A percentile compares a stretch with the other conserved stretches of the same genome.
phyloP scores from a whole-genome alignment of 2,329 filamentous ascomycete genomes.

The Fusarium neocosmosporiellum region DNA sequence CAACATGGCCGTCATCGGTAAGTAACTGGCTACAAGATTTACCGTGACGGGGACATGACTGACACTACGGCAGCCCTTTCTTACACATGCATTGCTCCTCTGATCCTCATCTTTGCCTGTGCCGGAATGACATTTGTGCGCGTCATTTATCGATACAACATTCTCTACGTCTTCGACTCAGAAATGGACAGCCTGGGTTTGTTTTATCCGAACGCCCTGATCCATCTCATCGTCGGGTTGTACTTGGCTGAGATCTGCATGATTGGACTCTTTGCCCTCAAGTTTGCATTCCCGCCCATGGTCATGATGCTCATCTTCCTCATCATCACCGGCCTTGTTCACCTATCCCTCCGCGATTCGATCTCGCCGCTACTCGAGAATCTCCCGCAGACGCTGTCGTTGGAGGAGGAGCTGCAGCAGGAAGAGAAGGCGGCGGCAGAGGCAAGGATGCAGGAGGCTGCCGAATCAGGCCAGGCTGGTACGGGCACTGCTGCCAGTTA shows the following conservation, averaged over 20 bases:
- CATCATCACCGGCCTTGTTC: slow-evolving; percentile 80
- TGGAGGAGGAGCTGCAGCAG: slow-evolving; percentile 61
- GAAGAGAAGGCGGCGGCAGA: slow-evolving; percentile 61
- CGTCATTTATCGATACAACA: slow-evolving; percentile 88
- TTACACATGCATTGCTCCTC: slow-evolving; percentile 87
- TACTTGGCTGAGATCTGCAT: slow-evolving; percentile 87
- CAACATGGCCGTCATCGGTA: slow-evolving; percentile 82
- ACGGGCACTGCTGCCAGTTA: slow-evolving; percentile 48
- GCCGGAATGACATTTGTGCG: slow-evolving; percentile 85
- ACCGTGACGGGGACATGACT: not conserved
- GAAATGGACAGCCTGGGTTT: slow-evolving; percentile 88
- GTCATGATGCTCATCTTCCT: slow-evolving; percentile 82
- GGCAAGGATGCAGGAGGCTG: slow-evolving; percentile 36
- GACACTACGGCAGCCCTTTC: slow-evolving; percentile 70
- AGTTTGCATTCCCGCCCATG: slow-evolving; percentile 73
- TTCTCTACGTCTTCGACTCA: slow-evolving; percentile 87
- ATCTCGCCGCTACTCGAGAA: slow-evolving; percentile 81
- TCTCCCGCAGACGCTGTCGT: slow-evolving; percentile 77
- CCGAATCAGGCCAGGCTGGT: slow-evolving; percentile 32
- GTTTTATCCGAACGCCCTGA: slow-evolving; percentile 86
- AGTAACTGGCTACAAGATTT: slow-evolving; percentile 45
- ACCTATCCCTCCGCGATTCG: slow-evolving; percentile 78
- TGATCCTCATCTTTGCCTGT: slow-evolving; percentile 85
- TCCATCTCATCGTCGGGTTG: slow-evolving; percentile 85
- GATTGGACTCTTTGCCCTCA: slow-evolving; percentile 84